These are phyloP conservation scores for Cadophora luteo-olivacea DNA, from an alignment of 2,329 filamentous ascomycete genomes.

Conservation along the genomic window DNA sequence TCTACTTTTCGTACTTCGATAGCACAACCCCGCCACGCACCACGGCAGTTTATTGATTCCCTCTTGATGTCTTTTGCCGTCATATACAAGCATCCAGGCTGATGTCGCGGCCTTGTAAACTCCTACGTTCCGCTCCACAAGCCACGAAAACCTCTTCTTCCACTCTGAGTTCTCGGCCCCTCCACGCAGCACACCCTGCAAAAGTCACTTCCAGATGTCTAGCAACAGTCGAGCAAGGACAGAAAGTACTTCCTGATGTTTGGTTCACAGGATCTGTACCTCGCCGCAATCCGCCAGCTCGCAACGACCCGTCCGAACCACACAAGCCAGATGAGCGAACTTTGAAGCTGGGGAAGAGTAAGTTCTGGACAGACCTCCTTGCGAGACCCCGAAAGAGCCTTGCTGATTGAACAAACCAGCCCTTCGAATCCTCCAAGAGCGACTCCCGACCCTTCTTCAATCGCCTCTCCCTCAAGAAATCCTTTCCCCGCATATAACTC, in stretches of 20 bases:
- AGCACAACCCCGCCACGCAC: background rate
- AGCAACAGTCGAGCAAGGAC: slow-evolving; percentile 38
- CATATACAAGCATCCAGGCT: slow-evolving; percentile 32
- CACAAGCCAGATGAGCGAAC: slow-evolving; percentile 60
- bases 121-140: slow-evolving; percentile 37
- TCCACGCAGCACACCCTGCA: slow-evolving; percentile 18
- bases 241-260: slow-evolving; percentile 45
- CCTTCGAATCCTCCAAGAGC: slow-evolving; percentile 68
- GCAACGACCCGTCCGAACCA: slow-evolving; percentile 25
- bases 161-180: slow-evolving; percentile 20
- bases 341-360: slow-evolving; percentile 55
- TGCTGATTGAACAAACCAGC: slow-evolving; percentile 51
- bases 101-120: slow-evolving; percentile 42
- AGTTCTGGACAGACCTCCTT: slow-evolving; percentile 21
- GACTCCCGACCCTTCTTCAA: slow-evolving; percentile 70
- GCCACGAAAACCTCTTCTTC: slow-evolving; percentile 29
- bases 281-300: slow-evolving; percentile 23
- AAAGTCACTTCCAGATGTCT: slow-evolving; percentile 32
- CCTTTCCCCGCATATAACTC: slow-evolving; percentile 75
- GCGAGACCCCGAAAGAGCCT: background rate
- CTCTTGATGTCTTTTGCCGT: slow-evolving; percentile 18
- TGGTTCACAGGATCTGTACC: slow-evolving; percentile 53
- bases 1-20: slow-evolving; percentile 28
- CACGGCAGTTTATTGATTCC: background rate
- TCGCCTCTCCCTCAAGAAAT: slow-evolving; percentile 75